phyloP scores from a whole-genome alignment of 768 basidiomycete genomes.

The Kwoniella pini region DNA sequence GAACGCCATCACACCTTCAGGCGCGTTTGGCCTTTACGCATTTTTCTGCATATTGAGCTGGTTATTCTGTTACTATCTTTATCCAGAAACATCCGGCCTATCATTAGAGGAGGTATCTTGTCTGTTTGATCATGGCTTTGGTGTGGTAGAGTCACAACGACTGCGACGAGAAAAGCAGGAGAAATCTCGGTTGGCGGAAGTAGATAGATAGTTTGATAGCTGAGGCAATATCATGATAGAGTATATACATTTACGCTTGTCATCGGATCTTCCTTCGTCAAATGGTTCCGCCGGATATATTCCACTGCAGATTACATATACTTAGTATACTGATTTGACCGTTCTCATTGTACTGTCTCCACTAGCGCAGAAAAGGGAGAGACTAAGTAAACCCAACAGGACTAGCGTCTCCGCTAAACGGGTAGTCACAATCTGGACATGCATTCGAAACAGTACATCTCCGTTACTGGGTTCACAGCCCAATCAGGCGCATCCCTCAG shows the following conservation, averaged over 20 bases:
- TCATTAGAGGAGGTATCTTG: slow-evolving; percentile 44
- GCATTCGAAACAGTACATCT: no score
- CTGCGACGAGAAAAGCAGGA: slow-evolving; percentile 7
- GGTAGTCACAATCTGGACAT: no score
- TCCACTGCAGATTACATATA: no score
- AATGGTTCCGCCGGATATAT: no score
- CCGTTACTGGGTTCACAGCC: no score
- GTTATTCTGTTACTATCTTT: slow-evolving; percentile 68
- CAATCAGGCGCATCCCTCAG: no score
- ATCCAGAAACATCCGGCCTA: slow-evolving; percentile 72
- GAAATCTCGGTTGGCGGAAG: not conserved
- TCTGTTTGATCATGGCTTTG: slow-evolving; percentile 67
- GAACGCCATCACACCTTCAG: slow-evolving; percentile 69
- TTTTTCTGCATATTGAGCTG: slow-evolving; percentile 70
- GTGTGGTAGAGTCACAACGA: slow-evolving; percentile 58
- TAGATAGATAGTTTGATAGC: slow-evolving; percentile 4
- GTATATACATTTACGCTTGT: no score
- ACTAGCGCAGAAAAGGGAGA: no score
- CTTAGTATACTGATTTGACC: no score
- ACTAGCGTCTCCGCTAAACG: no score
- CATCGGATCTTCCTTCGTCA: not conserved
- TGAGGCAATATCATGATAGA: not conserved
- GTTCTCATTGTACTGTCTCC: no score
- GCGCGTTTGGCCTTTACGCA: slow-evolving; percentile 76
- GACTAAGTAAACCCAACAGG: no score